A percentile compares a stretch with the other conserved stretches of the same genome.
phyloP scores from a whole-genome alignment of 108 stramenopile species.

The Aureococcus anophagefferens region DNA sequence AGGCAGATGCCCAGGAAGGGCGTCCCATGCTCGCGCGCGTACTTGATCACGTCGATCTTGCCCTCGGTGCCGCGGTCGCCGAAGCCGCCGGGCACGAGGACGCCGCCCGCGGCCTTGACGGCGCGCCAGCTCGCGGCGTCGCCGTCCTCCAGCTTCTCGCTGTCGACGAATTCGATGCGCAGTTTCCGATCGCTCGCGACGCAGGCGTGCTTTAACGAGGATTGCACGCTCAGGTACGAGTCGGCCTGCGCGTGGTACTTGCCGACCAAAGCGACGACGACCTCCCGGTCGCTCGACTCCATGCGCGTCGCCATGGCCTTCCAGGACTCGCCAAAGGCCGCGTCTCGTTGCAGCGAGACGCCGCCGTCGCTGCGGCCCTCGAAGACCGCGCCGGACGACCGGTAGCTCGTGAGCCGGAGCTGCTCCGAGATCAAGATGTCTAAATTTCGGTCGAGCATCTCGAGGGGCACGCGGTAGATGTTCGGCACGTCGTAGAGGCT shows the following conservation, averaged over 20 bases:
- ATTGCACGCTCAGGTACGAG: conserved; percentile 87
- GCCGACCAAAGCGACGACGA: conserved; percentile 89
- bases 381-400: conserved; percentile 32
- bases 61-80: conserved; percentile 66
- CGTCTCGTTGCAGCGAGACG: conserved; percentile 73
- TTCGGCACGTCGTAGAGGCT: conserved; percentile 69
- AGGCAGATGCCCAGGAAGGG: conserved; percentile 69
- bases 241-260: conserved; percentile 92
- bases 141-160: conserved; percentile 32
- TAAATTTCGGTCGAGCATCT: conserved; percentile 61
- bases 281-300: conserved; percentile 57
- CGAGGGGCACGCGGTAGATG: conserved; percentile 74
- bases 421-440: conserved; percentile 35
- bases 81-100: conserved; percentile 94
- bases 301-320: conserved; percentile 67
- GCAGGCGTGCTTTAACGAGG: conserved; percentile 85
- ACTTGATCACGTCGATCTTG: conserved; percentile 58
- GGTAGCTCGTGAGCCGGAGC: conserved; percentile 21
- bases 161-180: conserved; percentile 59
- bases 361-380: conserved; percentile 52
- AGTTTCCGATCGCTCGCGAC: conserved; percentile 53
- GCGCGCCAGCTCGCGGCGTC: conserved; percentile 62
- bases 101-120: conserved; percentile 57
- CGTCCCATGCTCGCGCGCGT: conserved; percentile 42
- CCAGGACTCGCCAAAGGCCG: conserved; percentile 68